Conservation (phyloP, 2,329 filamentous ascomycete species). For the Fusarium liriodendri region DNA sequence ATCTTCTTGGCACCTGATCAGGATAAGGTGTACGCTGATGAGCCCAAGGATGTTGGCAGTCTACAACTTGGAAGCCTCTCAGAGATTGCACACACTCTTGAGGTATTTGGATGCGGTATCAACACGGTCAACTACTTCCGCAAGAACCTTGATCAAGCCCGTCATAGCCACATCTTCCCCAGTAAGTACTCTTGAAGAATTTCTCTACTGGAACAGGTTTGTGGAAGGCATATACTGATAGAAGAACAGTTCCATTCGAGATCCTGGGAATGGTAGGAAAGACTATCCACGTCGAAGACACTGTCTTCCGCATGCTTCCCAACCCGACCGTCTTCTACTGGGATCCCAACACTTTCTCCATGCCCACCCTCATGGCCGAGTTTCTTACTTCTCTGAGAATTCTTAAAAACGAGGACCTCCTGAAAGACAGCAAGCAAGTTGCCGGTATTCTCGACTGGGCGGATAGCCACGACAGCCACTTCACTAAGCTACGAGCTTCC, state of each 20-base stretch:
- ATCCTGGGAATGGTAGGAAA: conserved; percentile 55
- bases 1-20: conserved; percentile 46
- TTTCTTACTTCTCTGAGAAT: conserved; percentile 1
- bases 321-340: conserved; percentile 50
- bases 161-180: conserved; percentile 32
- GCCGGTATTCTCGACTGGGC: conserved; percentile 20
- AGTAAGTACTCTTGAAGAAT: conserved; percentile 8
- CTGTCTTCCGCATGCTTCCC: conserved; percentile 54
- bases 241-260: conserved; percentile 22
- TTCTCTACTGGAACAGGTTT: too few species aligned
- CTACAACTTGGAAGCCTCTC: conserved; percentile 49
- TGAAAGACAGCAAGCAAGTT: conserved; percentile 10
- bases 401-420: background rate
- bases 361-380: conserved; percentile 19
- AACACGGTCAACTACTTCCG: conserved; percentile 48
- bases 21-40: conserved; percentile 37
- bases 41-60: conserved; percentile 31
- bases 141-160: conserved; percentile 23
- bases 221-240: background rate
- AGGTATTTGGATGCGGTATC: conserved; percentile 53
- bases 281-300: conserved; percentile 50
- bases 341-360: conserved; percentile 31
- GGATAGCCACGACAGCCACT: conserved; percentile 14
- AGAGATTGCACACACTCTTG: conserved; percentile 51
- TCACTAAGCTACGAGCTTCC: conserved; percentile 9